A percentile compares a stretch with the other conserved stretches of the same genome.
These are phyloP conservation scores for Clavaria fumosa DNA, from an alignment of 768 basidiomycete genomes.

Conservation along the genomic window DNA sequence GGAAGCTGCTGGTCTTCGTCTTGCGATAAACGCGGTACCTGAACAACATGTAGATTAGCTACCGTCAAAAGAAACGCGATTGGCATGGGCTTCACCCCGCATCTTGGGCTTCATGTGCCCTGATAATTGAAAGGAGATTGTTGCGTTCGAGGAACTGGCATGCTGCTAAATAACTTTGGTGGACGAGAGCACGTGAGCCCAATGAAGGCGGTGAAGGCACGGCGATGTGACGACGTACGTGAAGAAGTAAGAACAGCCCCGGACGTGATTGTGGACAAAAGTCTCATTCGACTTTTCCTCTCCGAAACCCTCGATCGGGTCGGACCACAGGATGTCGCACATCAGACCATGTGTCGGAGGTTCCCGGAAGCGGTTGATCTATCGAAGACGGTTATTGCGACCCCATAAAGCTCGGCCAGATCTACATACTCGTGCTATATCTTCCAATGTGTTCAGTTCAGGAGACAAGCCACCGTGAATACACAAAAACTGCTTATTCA, in stretches of 20 bases:
- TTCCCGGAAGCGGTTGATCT: conserved; percentile 98
- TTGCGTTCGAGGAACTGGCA: conserved; percentile 97
- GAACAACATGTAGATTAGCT: too few relatives aligned
- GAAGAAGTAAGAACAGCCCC: conserved; percentile 94
- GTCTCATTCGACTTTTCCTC: conserved; percentile 82
- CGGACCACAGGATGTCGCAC: conserved; percentile 98
- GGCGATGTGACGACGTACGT: conserved; percentile 21
- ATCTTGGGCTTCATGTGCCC: conserved; percentile 98
- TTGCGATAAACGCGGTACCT: conserved; percentile 60
- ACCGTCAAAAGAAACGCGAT: too few relatives aligned
- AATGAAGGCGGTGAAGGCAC: background rate
- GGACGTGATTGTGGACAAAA: conserved; percentile 91
- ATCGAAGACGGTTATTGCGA: background rate
- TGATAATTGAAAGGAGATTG: conserved; percentile 89
- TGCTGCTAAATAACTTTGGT: conserved; percentile 94
- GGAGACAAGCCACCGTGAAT: conserved; percentile 96
- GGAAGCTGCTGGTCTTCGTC: conserved; percentile 94
- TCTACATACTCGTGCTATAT: conserved; percentile 48
- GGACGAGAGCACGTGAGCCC: background rate
- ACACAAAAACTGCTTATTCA: conserved; percentile 99
- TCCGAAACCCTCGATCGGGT: conserved; percentile 95
- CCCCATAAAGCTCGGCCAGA: conserved; percentile 6
- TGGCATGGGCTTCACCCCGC: conserved; percentile 71
- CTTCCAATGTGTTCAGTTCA: conserved; percentile 89
- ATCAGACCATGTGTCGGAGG: conserved; percentile 94